Evolutionary conservation across 805 yeast species (phyloP).

Genomic region (Spathaspora passalidarum): DNA sequence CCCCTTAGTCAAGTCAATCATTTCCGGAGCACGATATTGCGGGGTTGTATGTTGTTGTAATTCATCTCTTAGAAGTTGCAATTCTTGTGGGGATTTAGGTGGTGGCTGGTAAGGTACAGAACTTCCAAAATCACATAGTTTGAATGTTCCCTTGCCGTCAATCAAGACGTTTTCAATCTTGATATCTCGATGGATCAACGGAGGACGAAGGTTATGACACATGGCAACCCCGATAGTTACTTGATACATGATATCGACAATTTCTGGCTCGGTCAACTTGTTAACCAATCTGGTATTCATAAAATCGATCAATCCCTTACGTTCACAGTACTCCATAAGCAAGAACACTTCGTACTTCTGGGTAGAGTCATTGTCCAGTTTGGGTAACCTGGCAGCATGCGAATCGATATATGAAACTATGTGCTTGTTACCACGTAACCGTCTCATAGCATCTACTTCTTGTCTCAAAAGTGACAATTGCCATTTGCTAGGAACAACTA

Average conservation of each 20-base stretch:
- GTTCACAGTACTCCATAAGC: slow-evolving; percentile 76
- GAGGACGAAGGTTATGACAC: slow-evolving; percentile 72
- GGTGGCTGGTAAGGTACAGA: slow-evolving; percentile 64
- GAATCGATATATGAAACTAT: slow-evolving; percentile 92
- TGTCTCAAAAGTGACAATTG: slow-evolving; percentile 80
- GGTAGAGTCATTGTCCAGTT: slow-evolving; percentile 17
- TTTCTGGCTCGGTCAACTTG: slow-evolving; percentile 65
- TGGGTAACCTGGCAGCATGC: slow-evolving; percentile 74
- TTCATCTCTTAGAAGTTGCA: slow-evolving; percentile 60
- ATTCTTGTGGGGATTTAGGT: slow-evolving; percentile 60
- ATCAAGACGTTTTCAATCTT: slow-evolving; percentile 79
- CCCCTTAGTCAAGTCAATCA: slow-evolving; percentile 69
- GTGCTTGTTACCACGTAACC: slow-evolving; percentile 71
- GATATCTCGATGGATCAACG: slow-evolving; percentile 74
- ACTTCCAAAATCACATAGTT: slow-evolving; percentile 81
- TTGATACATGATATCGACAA: slow-evolving; percentile 65
- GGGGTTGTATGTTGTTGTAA: slow-evolving; percentile 80
- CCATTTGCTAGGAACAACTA: slow-evolving; percentile 89
- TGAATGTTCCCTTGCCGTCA: slow-evolving; percentile 54
- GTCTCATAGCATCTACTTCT: slow-evolving; percentile 96
- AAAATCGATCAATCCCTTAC: slow-evolving; percentile 73
- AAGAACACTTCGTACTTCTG: slow-evolving; percentile 75
- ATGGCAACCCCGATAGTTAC: slow-evolving; percentile 71
- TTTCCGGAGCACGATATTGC: slow-evolving; percentile 81
- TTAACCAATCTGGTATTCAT: slow-evolving; percentile 71